Conservation (phyloP, 2,329 filamentous ascomycete species). For the Ceratocystis eucalypticola region DNA sequence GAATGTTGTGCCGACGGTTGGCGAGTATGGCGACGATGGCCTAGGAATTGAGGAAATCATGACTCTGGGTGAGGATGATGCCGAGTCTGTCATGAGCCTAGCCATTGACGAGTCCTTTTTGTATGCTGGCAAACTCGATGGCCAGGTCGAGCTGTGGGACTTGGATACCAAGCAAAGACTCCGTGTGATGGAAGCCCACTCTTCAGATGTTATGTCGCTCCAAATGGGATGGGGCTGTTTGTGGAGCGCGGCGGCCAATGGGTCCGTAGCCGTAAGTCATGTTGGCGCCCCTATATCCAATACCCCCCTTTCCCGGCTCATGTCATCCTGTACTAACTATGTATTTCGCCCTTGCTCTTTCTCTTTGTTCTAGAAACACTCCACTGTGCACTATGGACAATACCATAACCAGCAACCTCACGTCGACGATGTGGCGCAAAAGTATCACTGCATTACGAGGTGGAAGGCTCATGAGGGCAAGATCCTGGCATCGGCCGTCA, state of each 20-base stretch:
- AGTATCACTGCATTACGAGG: constrained; percentile 64
- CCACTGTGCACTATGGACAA: constrained; percentile 49
- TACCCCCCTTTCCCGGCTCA: neutral
- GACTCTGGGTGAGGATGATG: constrained; percentile 46
- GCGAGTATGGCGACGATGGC: constrained; percentile 26
- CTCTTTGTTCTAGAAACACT: constrained; percentile 42
- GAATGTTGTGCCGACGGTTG: constrained; percentile 21
- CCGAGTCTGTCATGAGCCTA: constrained; percentile 58
- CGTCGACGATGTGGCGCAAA: constrained; percentile 49
- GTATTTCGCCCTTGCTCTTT: too few species aligned
- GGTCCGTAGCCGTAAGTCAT: constrained; percentile 60
- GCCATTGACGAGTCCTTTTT: constrained; percentile 82
- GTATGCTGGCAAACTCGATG: constrained; percentile 77
- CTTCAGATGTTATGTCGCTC: constrained; percentile 71
- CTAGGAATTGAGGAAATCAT: constrained; percentile 57
- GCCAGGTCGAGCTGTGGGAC: constrained; percentile 91
- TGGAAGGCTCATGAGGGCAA: constrained; percentile 80
- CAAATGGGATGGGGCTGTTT: constrained; percentile 74
- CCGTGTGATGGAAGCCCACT: constrained; percentile 68
- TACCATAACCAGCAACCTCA: constrained; percentile 32
- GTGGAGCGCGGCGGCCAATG: constrained; percentile 79
- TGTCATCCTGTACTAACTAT: neutral
- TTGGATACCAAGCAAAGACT: constrained; percentile 85
- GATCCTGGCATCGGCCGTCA: constrained; percentile 70
- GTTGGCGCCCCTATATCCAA: neutral